Evolutionary conservation across 345 rosid species (phyloP).

Genomic region (Rhodomyrtus tomentosa): DNA sequence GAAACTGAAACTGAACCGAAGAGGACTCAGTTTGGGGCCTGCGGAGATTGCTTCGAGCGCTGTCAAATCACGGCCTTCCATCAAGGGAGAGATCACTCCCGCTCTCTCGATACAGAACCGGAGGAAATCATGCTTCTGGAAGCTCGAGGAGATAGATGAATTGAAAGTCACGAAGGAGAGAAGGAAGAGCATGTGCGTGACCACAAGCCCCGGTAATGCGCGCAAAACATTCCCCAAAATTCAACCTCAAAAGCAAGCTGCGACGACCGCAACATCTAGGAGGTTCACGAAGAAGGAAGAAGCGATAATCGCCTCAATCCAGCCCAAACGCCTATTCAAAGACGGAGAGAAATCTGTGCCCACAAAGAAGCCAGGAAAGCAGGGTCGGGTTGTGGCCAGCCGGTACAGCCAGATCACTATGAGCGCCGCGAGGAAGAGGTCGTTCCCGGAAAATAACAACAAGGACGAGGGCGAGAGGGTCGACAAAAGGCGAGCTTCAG

Average conservation of each 20-base stretch:
- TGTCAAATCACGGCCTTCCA: conserved; percentile 19
- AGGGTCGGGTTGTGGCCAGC: conserved; percentile 69
- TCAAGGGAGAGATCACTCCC: conserved; percentile 49
- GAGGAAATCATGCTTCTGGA: conserved; percentile 83
- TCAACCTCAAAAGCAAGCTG: conserved; percentile 49
- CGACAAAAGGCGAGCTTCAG: conserved; percentile 55
- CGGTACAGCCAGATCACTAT: conserved; percentile 42
- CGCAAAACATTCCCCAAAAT: conserved; percentile 39
- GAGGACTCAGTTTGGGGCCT: conserved; percentile 90
- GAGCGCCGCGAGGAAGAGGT: conserved; percentile 39
- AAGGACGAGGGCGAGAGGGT: conserved; percentile 41
- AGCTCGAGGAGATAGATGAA: conserved; percentile 73
- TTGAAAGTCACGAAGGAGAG: conserved; percentile 47
- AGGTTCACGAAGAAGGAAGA: conserved; percentile 67
- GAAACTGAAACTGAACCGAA: conserved; percentile 30
- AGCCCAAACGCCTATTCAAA: conserved; percentile 72
- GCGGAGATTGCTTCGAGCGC: conserved; percentile 57
- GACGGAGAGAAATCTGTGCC: conserved; percentile 58
- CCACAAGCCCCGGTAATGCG: conserved; percentile 55
- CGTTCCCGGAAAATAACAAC: conserved; percentile 54
- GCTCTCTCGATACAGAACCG: conserved; percentile 54
- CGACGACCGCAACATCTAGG: conserved; percentile 51
- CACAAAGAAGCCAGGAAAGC: conserved; percentile 41
- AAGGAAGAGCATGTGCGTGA: conserved; percentile 59
- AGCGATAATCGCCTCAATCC: conserved; percentile 35